A percentile compares a stretch with the other conserved stretches of the same genome.
phyloP scores from a whole-genome alignment of 331 rosid genomes.

The Arachis monticola region DNA sequence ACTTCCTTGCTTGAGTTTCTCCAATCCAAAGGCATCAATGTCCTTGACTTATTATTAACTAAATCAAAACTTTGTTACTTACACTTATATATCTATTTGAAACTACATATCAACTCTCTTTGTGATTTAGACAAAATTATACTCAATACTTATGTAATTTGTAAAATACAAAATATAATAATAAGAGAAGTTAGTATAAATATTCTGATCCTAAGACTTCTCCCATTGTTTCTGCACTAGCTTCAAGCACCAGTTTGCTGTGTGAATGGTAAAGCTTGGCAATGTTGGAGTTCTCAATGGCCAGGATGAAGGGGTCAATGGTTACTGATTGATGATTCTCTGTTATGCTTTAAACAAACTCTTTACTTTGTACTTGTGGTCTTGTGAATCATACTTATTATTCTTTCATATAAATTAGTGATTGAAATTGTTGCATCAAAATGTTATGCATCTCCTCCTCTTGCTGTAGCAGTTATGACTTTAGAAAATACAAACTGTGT shows the following conservation, averaged over 20 bases:
- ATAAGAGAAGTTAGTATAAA: no score
- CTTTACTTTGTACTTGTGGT: conserved; percentile 8
- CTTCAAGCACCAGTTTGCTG: conserved; percentile 47
- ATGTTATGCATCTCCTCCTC: background rate
- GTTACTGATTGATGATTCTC: background rate
- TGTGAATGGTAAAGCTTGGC: no score
- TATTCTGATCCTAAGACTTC: conserved; percentile 65
- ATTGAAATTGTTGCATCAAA: background rate
- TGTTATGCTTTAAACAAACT: conserved; percentile 5
- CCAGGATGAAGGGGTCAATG: conserved; percentile 65
- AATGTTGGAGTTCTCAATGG: conserved; percentile 57
- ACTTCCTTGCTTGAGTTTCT: conserved; percentile 64
- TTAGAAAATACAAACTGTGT: background rate
- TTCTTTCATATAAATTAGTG: background rate
- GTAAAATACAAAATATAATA: no score
- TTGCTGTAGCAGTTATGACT: background rate
- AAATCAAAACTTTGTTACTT: background rate
- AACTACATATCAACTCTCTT: no score
- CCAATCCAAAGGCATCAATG: conserved; percentile 69
- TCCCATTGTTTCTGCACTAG: conserved; percentile 59
- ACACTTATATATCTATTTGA: no score
- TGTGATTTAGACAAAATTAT: no score
- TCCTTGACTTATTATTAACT: conserved; percentile 58
- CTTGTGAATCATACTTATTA: background rate
- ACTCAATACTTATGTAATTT: no score